A percentile compares a stretch with the other conserved stretches of the same genome.
phyloP scores from a whole-genome alignment of 257 asterid species.

The Vinca minor region DNA sequence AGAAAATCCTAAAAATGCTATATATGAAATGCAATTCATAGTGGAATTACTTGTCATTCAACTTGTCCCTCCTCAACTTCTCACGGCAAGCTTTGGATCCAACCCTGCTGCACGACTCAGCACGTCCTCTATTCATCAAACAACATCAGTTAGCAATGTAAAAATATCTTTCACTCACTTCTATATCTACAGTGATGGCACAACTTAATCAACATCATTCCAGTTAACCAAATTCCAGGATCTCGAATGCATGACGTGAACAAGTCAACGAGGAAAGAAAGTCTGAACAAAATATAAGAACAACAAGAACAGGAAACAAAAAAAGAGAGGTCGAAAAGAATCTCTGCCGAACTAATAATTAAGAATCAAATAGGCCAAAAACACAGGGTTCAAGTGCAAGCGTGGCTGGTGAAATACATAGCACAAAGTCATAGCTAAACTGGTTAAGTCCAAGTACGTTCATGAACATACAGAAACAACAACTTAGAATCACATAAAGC shows the following conservation, averaged over 20 bases:
- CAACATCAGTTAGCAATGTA: slow-evolving; percentile 4
- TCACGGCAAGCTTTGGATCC: slow-evolving; percentile 86
- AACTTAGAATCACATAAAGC: neutral
- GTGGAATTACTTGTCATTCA: slow-evolving; percentile 54
- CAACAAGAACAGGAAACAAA: neutral
- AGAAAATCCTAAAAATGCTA: neutral
- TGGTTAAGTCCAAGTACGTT: neutral
- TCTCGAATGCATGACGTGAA: neutral
- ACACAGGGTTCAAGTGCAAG: neutral
- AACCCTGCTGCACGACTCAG: slow-evolving; percentile 40
- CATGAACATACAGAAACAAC: neutral
- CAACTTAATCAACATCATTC: neutral
- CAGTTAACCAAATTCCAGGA: slow-evolving; percentile 3
- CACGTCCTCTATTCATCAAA: slow-evolving; percentile 47
- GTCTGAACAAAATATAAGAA: neutral
- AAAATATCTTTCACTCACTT: neutral
- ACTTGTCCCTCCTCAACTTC: slow-evolving; percentile 74
- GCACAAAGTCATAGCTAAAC: neutral
- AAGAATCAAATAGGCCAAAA: neutral
- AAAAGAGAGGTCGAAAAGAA: neutral
- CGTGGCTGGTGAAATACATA: neutral
- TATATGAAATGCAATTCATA: neutral
- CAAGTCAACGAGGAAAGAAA: neutral
- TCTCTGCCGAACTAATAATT: neutral
- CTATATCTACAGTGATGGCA: neutral